These are phyloP conservation scores for Arabidopsis thaliana DNA, from an alignment of 345 rosid species.

Conservation along the genomic window DNA sequence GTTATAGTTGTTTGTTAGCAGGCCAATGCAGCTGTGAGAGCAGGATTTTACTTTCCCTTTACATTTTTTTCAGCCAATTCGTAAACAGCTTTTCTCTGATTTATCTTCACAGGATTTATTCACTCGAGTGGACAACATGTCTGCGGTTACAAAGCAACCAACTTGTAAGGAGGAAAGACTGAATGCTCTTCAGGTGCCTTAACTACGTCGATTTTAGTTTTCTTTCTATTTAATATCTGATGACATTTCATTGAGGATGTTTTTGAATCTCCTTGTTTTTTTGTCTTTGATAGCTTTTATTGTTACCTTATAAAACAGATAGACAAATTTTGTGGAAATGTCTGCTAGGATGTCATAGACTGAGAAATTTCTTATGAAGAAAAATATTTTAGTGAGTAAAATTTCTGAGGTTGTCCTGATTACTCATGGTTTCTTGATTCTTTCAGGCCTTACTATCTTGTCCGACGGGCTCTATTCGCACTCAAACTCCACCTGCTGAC, in stretches of 20 bases:
- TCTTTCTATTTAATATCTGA: neutral
- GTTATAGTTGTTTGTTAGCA: conserved; percentile 7
- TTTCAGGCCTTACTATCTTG: conserved; percentile 66
- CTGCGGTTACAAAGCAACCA: conserved; percentile 68
- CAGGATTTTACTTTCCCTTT: neutral
- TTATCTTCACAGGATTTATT: conserved; percentile 53
- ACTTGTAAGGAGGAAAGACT: conserved; percentile 52
- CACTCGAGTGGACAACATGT: conserved; percentile 54
- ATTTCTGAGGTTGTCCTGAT: neutral
- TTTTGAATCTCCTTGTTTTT: neutral
- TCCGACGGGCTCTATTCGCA: conserved; percentile 66
- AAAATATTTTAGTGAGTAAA: neutral
- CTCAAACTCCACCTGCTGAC: conserved; percentile 61
- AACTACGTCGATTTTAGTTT: neutral
- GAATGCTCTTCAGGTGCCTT: conserved; percentile 64
- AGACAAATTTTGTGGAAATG: neutral
- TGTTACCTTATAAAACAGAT: neutral
- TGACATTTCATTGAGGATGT: neutral
- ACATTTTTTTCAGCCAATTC: conserved; percentile 24
- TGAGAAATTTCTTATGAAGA: conserved; percentile 2
- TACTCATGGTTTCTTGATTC: conserved; percentile 23
- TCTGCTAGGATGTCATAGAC: conserved; percentile 2
- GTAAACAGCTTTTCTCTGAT: neutral
- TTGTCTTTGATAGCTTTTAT: neutral
- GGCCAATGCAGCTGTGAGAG: conserved; percentile 12